Conservation (phyloP, 140 eudicot species). For the Oenanthe javanica region DNA sequence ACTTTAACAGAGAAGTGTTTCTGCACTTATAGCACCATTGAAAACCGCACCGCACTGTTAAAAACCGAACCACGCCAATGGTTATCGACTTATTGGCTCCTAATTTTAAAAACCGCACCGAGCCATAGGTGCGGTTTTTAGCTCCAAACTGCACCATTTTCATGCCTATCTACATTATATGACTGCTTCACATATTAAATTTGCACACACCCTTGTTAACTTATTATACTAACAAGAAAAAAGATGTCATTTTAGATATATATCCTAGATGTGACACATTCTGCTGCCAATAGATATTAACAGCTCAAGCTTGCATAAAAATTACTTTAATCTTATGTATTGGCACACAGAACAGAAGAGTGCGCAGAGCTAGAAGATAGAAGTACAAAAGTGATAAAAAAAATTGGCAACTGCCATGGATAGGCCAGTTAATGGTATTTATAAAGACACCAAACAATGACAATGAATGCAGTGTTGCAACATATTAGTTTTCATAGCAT, state of each 20-base stretch:
- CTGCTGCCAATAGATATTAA: background rate
- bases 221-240: background rate
- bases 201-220: background rate
- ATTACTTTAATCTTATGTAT: background rate
- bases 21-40: background rate
- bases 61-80: no score
- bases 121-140: no score
- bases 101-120: no score
- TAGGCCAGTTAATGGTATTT: background rate
- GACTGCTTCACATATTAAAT: background rate
- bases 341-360: constrained; percentile 7
- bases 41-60: no score
- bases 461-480: background rate
- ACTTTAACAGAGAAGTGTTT: background rate
- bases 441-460: background rate
- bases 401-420: background rate
- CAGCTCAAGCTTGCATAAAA: background rate
- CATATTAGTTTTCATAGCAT: background rate
- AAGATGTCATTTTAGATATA: background rate
- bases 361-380: background rate
- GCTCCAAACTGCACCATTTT: no score
- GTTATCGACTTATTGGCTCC: no score
- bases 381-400: background rate
- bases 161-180: background rate
- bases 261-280: background rate